Conservation (phyloP, 768 basidiomycete genomes). For the Hygrocybe coccinea region DNA sequence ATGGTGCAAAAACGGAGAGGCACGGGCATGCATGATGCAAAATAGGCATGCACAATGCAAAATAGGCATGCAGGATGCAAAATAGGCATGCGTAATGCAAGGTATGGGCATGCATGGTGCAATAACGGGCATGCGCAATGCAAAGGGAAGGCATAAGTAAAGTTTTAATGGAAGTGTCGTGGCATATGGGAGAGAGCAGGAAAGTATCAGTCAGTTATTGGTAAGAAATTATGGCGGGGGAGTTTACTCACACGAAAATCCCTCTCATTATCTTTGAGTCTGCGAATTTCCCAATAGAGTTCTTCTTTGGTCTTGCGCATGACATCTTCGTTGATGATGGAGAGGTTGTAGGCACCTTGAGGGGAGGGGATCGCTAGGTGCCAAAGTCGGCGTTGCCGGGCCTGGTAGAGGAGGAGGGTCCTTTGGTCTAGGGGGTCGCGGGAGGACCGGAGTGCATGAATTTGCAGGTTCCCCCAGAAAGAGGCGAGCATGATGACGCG, state of each 20-base stretch:
- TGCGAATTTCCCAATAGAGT: neutral
- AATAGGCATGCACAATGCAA: neutral
- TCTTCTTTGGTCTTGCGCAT: constrained; percentile 1
- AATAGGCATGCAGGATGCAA: neutral
- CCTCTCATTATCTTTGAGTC: neutral
- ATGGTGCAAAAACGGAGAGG: neutral
- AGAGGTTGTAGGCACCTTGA: neutral
- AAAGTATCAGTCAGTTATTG: too few species aligned
- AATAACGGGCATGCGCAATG: too few species aligned
- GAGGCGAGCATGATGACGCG: constrained; percentile 1
- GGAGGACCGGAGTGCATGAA: neutral
- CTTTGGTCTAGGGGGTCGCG: neutral
- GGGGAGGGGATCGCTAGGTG: constrained; percentile 1
- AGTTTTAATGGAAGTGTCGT: too few species aligned
- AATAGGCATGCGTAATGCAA: too few species aligned
- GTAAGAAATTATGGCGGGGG: too few species aligned
- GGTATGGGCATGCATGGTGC: neutral
- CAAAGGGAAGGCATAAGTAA: too few species aligned
- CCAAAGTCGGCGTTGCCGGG: neutral
- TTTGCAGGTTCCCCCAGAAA: constrained; percentile 2
- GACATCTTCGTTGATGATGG: neutral
- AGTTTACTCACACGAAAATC: neutral
- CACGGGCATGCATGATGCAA: neutral
- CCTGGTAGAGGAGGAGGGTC: constrained; percentile 2
- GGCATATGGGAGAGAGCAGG: too few species aligned